Evolutionary conservation across 2,329 filamentous ascomycete genomes (phyloP).

Genomic region (Penicillium sp.): DNA sequence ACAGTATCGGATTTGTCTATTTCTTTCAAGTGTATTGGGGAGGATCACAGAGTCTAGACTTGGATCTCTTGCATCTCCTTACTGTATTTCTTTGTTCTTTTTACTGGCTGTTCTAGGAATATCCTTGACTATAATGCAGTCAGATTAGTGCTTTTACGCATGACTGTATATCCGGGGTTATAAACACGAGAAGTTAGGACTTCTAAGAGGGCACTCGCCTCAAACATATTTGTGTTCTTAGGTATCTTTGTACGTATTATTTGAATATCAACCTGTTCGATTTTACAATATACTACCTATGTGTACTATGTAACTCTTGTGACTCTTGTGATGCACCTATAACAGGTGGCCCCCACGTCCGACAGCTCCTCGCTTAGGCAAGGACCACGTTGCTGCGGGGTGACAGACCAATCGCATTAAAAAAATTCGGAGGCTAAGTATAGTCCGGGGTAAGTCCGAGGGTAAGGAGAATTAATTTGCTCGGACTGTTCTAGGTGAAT

Average conservation of each 20-base stretch:
- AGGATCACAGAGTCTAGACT: not conserved
- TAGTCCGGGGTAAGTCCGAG: not conserved
- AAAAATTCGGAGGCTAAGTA: not conserved
- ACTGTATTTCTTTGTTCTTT: not conserved
- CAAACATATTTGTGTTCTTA: not conserved
- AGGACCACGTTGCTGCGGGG: conserved; percentile 31
- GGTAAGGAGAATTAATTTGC: not conserved
- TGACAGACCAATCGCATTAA: conserved; percentile 1
- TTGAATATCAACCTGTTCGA: not conserved
- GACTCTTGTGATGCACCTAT: not conserved
- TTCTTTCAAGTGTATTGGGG: not conserved
- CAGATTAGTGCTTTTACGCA: not conserved
- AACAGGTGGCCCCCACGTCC: not conserved
- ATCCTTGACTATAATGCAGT: not conserved
- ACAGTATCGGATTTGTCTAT: conserved; percentile 1
- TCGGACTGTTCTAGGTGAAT: not conserved
- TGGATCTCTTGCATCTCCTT: not conserved
- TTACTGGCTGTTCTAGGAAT: not conserved
- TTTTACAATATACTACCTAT: not conserved
- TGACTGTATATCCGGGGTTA: not conserved
- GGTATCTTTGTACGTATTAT: not conserved
- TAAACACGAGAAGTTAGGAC: not conserved
- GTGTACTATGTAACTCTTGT: not conserved
- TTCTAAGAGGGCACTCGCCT: not conserved
- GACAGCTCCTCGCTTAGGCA: conserved; percentile 47